Evolutionary conservation across 2,329 filamentous ascomycete species (phyloP), one percentile per base, ranked within the genome.

Genomic region (Fusarium subglutinans): DNA sequence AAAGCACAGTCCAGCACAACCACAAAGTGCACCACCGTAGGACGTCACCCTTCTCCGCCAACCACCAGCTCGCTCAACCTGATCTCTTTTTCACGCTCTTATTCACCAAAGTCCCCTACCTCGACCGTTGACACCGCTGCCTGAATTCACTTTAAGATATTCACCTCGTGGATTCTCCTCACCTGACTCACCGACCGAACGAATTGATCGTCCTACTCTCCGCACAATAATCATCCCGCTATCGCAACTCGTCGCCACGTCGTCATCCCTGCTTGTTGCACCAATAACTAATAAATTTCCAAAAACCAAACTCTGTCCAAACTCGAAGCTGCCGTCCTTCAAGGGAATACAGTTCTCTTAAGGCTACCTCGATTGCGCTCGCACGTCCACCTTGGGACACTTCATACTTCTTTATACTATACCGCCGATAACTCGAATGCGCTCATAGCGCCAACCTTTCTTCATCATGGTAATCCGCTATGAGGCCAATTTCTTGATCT

Each of bases 401-500:
- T 63, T 44, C 38, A 38, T 37, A 33, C 38, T 68, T 63, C 55
- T 65, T 51, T 59, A 60, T 59, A 56, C 72, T 70, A 70, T 76
- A 73, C 69, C 75, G 59, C 72, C 64, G 62, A 71, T 74, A 37
- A 76, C 61, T 70, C 79, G 78, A 77, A 85, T 84, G 83, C 81
- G 82, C 81, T 81, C 79, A 79, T 79, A 79, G 78, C 72, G 68
- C 72, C 65, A 67, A 73, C 50, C 50, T 60, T 72, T 62, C 72
- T 74, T 75, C 78, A 82, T 78, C 73, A 90, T 90, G 87, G 84
- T 86, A 80, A 82, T 86, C 80, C 89, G 90, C 86, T 98, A 98
- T 83, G 89, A 93, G 72, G 87, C 90, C 83, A 93, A 95, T 74
- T 89, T 93, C 83, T 87, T 98, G 77, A 86, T 94, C 78, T 87